Percentiles rank a stretch among this genome's conserved stretches.
Evolutionary conservation across 305 asterid genomes (phyloP).

Genomic region (Fraxinus platypoda): DNA sequence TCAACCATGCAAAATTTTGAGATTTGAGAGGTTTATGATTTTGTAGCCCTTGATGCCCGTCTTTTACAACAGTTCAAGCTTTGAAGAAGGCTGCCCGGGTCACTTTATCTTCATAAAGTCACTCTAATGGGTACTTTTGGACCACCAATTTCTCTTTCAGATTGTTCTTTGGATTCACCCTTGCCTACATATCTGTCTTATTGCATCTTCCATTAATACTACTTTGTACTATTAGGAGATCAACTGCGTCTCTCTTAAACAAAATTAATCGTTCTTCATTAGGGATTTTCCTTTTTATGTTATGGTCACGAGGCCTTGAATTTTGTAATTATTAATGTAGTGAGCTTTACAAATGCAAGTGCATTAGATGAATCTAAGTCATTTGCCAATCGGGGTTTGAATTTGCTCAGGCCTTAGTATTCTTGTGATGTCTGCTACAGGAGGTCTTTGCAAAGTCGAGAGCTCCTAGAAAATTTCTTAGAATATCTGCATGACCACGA

Average conservation of each 20-base stretch:
- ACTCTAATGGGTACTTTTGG: slow-evolving; percentile 35
- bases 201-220: neutral
- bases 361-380: neutral
- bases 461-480: neutral
- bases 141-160: slow-evolving; percentile 34
- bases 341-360: neutral
- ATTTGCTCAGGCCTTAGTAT: neutral
- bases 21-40: slow-evolving; percentile 11
- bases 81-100: slow-evolving; percentile 30
- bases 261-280: neutral
- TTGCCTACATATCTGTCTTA: slow-evolving; percentile 20
- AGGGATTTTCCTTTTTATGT: neutral
- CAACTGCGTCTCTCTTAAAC: neutral
- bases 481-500: neutral
- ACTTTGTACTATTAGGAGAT: neutral
- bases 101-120: slow-evolving; percentile 37
- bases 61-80: slow-evolving; percentile 27
- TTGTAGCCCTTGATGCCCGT: slow-evolving; percentile 26
- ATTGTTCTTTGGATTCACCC: slow-evolving; percentile 19
- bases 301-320: neutral
- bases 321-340: neutral
- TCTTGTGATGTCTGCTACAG: neutral
- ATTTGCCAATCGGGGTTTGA: neutral
- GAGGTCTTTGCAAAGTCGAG: neutral
- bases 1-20: slow-evolving; percentile 29